A percentile compares a stretch with the other conserved stretches of the same genome.
phyloP scores from a whole-genome alignment of 2,329 filamentous ascomycete genomes.

The Sporothrix luriei region DNA sequence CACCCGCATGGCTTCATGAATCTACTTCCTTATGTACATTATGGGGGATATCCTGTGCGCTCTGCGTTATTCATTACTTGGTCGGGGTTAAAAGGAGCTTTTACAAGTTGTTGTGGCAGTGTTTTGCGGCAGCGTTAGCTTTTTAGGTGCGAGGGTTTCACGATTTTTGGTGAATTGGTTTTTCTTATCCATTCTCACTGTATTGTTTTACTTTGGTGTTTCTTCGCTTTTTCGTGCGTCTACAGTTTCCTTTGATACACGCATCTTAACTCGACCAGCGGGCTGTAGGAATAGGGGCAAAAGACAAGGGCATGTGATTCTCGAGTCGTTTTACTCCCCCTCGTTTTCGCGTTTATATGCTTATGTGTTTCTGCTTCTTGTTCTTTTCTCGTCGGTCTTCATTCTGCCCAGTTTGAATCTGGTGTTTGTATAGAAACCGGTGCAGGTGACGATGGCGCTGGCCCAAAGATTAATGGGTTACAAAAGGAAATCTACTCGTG shows the following conservation, averaged over 20 bases:
- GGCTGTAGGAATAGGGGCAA: not conserved
- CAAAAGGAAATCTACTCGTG: not conserved
- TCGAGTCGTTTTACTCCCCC: not conserved
- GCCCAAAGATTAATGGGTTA: too few relatives aligned
- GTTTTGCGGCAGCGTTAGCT: slow-evolving; percentile 23
- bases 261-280: not conserved
- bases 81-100: not conserved
- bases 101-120: not conserved
- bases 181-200: not conserved
- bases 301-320: not conserved
- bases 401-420: too few relatives aligned
- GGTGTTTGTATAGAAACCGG: too few relatives aligned
- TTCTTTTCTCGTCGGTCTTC: not conserved
- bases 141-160: slow-evolving; percentile 4
- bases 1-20: not conserved
- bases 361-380: not conserved
- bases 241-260: not conserved
- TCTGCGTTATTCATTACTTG: not conserved
- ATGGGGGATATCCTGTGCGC: not conserved
- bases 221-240: not conserved
- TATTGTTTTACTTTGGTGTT: not conserved
- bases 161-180: slow-evolving; percentile 16
- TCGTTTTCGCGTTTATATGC: not conserved
- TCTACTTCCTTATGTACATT: not conserved
- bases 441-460: too few relatives aligned